phyloP scores from a whole-genome alignment of 495 filamentous ascomycete species.

The Hypoxylon lienhwacheense region DNA sequence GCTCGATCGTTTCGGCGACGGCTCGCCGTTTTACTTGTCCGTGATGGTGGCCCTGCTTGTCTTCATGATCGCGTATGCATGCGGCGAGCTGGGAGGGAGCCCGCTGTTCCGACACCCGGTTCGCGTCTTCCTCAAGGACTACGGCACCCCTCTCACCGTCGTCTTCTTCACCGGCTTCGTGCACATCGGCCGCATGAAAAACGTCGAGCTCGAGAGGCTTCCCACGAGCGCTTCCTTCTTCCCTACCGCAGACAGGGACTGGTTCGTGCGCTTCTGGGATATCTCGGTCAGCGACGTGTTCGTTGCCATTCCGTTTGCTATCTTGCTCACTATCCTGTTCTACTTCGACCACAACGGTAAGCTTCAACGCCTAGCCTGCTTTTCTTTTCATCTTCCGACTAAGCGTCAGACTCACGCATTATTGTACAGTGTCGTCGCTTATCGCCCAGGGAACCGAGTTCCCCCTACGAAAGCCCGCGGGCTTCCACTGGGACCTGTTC shows the following conservation, averaged over 20 bases:
- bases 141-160: constrained; percentile 79
- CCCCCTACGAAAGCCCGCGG: constrained; percentile 85
- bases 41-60: constrained; percentile 74
- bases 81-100: constrained; percentile 68
- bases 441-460: constrained; percentile 94
- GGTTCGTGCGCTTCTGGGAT: constrained; percentile 91
- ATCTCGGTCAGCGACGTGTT: constrained; percentile 75
- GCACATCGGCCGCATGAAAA: constrained; percentile 76
- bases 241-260: constrained; percentile 74
- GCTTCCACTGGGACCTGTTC: constrained; percentile 96
- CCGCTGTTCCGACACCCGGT: constrained; percentile 70
- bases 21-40: constrained; percentile 70
- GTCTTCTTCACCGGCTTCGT: constrained; percentile 89
- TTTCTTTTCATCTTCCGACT: not conserved
- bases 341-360: constrained; percentile 91
- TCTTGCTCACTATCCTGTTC: constrained; percentile 85
- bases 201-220: constrained; percentile 63
- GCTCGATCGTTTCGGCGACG: constrained; percentile 58
- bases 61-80: constrained; percentile 69
- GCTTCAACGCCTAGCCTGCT: not conserved
- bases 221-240: constrained; percentile 78
- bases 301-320: constrained; percentile 82
- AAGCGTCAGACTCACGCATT: constrained; percentile 9
- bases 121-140: constrained; percentile 80
- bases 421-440: constrained; percentile 67